Evolutionary conservation across 805 yeast genomes (phyloP), one percentile per base, ranked within the genome.

Genomic region (Dipodascus geniculatus): DNA sequence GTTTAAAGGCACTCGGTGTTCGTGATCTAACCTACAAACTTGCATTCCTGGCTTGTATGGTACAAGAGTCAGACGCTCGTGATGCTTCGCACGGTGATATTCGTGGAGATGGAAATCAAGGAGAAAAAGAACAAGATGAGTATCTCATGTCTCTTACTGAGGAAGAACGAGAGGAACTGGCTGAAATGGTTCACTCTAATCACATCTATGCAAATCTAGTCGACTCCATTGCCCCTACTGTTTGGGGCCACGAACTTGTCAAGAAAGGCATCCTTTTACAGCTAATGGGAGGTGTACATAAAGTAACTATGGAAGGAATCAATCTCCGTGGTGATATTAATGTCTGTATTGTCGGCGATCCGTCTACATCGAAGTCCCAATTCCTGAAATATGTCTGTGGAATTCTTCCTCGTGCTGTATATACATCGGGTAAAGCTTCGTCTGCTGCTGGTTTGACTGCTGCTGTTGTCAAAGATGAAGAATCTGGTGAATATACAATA

Each of bases 371-470:
- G 33, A 91, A 91, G 68, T 90, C 97, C 0, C 99, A 91, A 68
- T 91, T 91, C 65, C 74, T 91, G 66, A 93, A 93, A 69, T 93
- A 93, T 68, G 96, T 93, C 14, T 84, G 89, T 61, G 80, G 86
- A 1, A 88, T 91, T 67, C 80, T 95, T 19, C 98, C 98, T 28
- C 79, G 99, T 63, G 87, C 98, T 1, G 90, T 91, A 33, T 91
- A 93, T 65, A 93, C 99, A 0, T 90, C 98, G 0, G 99, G 99
- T 69, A 91, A 91, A 67, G 98, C 99, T 0, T 90, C 97, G 0
- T 83, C 98, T 2, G 99, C 99, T 3, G 99, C 99, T 6, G 99
- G 99, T 75, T 76, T 91, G 63, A 91, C 99, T 1, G 99, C 99
- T 1, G 96, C 98, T 0, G 99, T 91, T 22, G 95, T 93, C 11